Evolutionary conservation across 2,329 filamentous ascomycete species (phyloP).

Genomic region (Curvularia eragrostidis): DNA sequence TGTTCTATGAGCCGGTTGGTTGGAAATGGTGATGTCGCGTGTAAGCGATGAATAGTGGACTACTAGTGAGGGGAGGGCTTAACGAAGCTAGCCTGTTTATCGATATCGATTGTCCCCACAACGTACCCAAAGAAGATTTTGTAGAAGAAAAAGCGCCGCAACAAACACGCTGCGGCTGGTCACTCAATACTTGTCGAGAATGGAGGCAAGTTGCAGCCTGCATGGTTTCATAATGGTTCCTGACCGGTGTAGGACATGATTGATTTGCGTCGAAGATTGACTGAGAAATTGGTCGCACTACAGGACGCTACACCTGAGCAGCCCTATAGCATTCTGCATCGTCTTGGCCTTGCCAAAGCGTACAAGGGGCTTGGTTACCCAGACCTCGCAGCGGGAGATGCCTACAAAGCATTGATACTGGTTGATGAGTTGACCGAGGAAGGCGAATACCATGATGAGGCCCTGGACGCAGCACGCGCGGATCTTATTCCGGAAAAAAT

Average conservation of each 20-base stretch:
- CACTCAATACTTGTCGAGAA: conserved; percentile 4
- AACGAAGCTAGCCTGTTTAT: conserved; percentile 13
- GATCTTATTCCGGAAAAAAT: conserved; percentile 29
- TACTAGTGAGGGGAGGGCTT: conserved; percentile 1
- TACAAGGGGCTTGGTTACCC: conserved; percentile 82
- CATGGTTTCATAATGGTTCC: background rate
- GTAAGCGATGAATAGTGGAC: background rate
- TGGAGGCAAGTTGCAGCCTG: conserved; percentile 19
- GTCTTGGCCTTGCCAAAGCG: conserved; percentile 70
- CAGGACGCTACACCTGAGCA: conserved; percentile 32
- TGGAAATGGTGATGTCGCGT: background rate
- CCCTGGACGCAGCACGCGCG: conserved; percentile 59
- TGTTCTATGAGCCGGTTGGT: background rate
- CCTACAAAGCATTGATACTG: conserved; percentile 87
- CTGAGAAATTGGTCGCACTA: conserved; percentile 30
- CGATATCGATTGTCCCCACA: conserved; percentile 13
- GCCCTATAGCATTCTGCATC: conserved; percentile 50
- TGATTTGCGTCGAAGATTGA: conserved; percentile 22
- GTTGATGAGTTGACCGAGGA: conserved; percentile 81
- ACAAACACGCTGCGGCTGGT: background rate
- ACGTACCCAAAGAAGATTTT: conserved; percentile 12
- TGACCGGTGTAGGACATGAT: conserved; percentile 6
- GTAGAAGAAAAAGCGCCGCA: conserved; percentile 2
- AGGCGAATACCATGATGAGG: conserved; percentile 78
- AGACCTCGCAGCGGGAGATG: conserved; percentile 87